These are phyloP conservation scores for Guyanaporus albipodus DNA, from an alignment of 768 basidiomycete genomes.

Conservation along the genomic window DNA sequence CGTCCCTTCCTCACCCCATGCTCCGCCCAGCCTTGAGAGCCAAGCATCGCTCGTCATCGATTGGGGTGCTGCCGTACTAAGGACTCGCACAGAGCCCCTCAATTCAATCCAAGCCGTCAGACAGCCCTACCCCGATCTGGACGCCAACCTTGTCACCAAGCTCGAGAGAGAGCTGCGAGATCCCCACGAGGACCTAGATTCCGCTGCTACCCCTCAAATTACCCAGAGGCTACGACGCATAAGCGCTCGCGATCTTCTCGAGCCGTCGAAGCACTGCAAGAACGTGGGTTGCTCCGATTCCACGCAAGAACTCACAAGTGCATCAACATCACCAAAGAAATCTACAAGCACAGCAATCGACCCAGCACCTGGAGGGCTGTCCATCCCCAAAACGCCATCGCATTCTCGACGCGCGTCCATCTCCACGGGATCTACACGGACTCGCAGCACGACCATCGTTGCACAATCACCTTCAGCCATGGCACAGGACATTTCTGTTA, in stretches of 20 bases:
- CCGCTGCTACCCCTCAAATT: neutral
- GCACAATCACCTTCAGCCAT: conserved; percentile 3
- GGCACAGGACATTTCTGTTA: conserved; percentile 4
- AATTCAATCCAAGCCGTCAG: conserved; percentile 15
- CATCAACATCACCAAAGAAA: conserved; percentile 9
- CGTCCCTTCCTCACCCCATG: conserved; percentile 34
- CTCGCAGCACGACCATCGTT: conserved; percentile 14
- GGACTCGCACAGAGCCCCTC: conserved; percentile 22
- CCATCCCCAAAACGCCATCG: conserved; percentile 17
- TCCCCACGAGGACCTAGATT: conserved; percentile 13
- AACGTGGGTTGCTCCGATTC: conserved; percentile 5
- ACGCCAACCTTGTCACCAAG: conserved; percentile 17
- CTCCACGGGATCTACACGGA: conserved; percentile 12
- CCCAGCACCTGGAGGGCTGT: neutral
- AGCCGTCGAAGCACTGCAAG: conserved; percentile 11
- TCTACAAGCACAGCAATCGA: conserved; percentile 6
- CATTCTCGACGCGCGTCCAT: conserved; percentile 20
- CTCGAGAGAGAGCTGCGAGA: conserved; percentile 23
- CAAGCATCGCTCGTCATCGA: conserved; percentile 54
- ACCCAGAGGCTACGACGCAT: conserved; percentile 13
- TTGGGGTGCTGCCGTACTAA: conserved; percentile 43
- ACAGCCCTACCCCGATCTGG: conserved; percentile 26
- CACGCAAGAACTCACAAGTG: conserved; percentile 1
- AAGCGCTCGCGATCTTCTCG: conserved; percentile 25
- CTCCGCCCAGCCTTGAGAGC: conserved; percentile 44